Conservation (phyloP, 495 filamentous ascomycete genomes). For the Chaetomium cochliodes region DNA sequence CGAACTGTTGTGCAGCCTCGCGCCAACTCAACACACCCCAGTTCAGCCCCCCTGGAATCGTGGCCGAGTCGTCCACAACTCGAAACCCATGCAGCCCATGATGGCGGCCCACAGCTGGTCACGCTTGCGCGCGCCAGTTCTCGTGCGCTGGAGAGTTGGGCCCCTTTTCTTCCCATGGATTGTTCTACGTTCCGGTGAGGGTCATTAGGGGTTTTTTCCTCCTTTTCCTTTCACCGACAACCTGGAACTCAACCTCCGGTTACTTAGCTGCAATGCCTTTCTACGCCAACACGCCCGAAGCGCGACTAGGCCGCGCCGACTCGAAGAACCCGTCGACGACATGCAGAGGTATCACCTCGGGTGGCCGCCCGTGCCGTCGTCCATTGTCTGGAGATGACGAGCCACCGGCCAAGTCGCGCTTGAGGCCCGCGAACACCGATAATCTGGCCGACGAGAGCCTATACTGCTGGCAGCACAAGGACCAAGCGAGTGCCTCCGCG, state of each 20-base stretch:
- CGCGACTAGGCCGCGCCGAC: slow-evolving; percentile 71
- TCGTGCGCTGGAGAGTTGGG: neutral
- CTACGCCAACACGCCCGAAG: slow-evolving; percentile 81
- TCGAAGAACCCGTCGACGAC: slow-evolving; percentile 80
- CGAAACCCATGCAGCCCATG: slow-evolving; percentile 23
- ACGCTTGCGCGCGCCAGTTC: slow-evolving; percentile 9
- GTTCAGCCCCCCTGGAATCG: slow-evolving; percentile 16
- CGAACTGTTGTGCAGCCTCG: slow-evolving; percentile 7
- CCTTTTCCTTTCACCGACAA: neutral
- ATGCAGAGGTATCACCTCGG: slow-evolving; percentile 79
- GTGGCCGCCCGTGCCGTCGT: slow-evolving; percentile 77
- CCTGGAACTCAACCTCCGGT: neutral
- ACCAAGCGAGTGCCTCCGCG: slow-evolving; percentile 63
- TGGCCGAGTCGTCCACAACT: slow-evolving; percentile 17
- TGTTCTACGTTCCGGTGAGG: neutral
- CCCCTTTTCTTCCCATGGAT: slow-evolving; percentile 11
- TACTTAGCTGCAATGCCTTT: slow-evolving; percentile 60
- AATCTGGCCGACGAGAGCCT: slow-evolving; percentile 45
- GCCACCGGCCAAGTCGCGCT: slow-evolving; percentile 36
- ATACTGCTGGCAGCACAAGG: slow-evolving; percentile 94
- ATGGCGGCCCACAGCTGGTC: slow-evolving; percentile 25
- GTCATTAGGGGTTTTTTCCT: neutral
- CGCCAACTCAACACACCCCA: neutral
- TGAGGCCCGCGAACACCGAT: slow-evolving; percentile 43
- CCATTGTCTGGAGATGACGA: slow-evolving; percentile 48